Evolutionary conservation across 495 filamentous ascomycete genomes (phyloP), one percentile per base, ranked within the genome.

Genomic region (Amphirosellinia nigrospora): DNA sequence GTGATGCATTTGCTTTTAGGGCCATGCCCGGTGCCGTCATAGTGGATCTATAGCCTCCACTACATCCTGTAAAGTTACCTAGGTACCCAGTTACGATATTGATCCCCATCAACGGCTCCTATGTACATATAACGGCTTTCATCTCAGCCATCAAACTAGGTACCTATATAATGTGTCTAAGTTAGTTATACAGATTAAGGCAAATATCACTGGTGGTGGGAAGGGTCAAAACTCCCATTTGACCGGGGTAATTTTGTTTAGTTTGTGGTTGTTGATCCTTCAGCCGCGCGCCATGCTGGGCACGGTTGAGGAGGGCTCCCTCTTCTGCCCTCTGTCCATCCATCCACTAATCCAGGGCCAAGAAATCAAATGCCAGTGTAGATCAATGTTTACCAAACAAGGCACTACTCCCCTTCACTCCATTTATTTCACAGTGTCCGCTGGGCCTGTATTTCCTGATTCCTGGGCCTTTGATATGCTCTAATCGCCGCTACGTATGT

Each of bases 21-120:
- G 46, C 28, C 53, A 69, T 69, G 72, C 61, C 58, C 39, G 64
- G 56, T 76, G 70, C 43, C 72, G 74, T 76, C 74, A 76, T 76
- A 71, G 64, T 70, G 70, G 70, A 73, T 56, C 41, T 34, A 45
- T 45, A 56, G 60, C 16, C 43, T n/a, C 52, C 1, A n/a, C n/a
- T n/a, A n/a, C 3, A 9, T 21, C 46, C 34, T 36, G 34, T 36
- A n/a, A n/a, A n/a, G n/a, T n/a, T n/a, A n/a, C n/a, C n/a, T n/a
- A n/a, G n/a, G n/a, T n/a, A n/a, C n/a, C n/a, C n/a, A n/a, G n/a
- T n/a, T n/a, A n/a, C n/a, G n/a, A n/a, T n/a, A n/a, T n/a, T n/a
- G n/a, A n/a, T n/a, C n/a, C n/a, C n/a, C n/a, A n/a, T n/a, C n/a
- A n/a, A n/a, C n/a, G n/a, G n/a, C n/a, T n/a, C n/a, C n/a, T n/a